Evolutionary conservation across 768 basidiomycete species (phyloP).

Genomic region (Pleurotus tuoliensis): DNA sequence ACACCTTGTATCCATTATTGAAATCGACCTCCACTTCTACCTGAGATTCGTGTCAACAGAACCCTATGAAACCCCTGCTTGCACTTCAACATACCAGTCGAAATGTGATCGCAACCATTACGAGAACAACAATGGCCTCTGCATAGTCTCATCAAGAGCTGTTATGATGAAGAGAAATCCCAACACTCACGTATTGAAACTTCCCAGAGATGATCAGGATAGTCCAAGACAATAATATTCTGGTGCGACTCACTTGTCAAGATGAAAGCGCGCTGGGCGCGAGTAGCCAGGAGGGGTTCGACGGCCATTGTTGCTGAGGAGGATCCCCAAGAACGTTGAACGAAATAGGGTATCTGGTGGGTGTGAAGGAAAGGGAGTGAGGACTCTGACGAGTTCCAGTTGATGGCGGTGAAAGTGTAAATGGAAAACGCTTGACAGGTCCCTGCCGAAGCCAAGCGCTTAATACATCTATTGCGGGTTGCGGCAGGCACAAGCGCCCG

Average conservation of each 20-base stretch:
- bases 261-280: conserved; percentile 71
- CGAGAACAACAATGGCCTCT: conserved; percentile 76
- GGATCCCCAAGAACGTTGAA: not conserved
- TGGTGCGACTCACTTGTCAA: conserved; percentile 51
- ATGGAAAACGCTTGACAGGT: conserved; percentile 10
- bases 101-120: conserved; percentile 73
- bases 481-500: not conserved
- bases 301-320: conserved; percentile 50
- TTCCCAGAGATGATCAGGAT: conserved; percentile 18
- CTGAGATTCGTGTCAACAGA: conserved; percentile 25
- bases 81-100: conserved; percentile 41
- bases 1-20: conserved; percentile 50
- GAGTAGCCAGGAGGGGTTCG: conserved; percentile 68
- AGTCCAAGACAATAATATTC: no score
- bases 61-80: not conserved
- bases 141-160: not conserved
- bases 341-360: not conserved
- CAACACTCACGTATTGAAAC: conserved; percentile 56
- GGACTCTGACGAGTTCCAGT: not conserved
- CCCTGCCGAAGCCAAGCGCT: not conserved
- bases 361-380: conserved; percentile 8
- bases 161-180: not conserved
- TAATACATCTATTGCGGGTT: not conserved
- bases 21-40: conserved; percentile 49
- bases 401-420: conserved; percentile 9